A percentile compares a stretch with the other conserved stretches of the same genome.
These are phyloP conservation scores for Globisporangium iwayamae DNA, from an alignment of 352 stramenopile genomes.

Conservation along the genomic window DNA sequence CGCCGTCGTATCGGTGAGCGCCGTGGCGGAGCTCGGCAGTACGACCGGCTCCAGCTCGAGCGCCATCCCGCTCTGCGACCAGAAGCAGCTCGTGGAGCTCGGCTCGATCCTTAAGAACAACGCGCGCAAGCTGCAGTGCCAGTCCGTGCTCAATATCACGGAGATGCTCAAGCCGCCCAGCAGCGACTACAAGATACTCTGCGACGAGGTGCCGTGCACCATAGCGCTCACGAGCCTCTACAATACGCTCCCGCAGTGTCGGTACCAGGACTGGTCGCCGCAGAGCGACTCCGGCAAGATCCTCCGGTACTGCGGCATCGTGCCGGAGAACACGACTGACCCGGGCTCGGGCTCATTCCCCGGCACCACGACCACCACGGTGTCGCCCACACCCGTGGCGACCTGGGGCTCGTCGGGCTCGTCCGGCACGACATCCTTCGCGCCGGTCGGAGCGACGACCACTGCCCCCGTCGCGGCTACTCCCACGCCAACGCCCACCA, in stretches of 20 bases:
- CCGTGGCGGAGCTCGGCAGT: slow-evolving; percentile 17
- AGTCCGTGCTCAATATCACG: slow-evolving; percentile 39
- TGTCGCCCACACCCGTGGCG: slow-evolving; percentile 6
- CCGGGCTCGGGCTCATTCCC: slow-evolving; percentile 11
- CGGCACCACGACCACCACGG: slow-evolving; percentile 10
- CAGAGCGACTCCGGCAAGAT: slow-evolving; percentile 35
- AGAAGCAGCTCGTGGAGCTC: slow-evolving; percentile 35
- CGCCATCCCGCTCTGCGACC: slow-evolving; percentile 44
- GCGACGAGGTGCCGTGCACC: slow-evolving; percentile 39
- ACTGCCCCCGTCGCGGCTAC: slow-evolving; percentile 22
- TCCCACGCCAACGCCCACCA: slow-evolving; percentile 17
- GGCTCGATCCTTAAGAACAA: slow-evolving; percentile 40
- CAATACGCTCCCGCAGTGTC: slow-evolving; percentile 54
- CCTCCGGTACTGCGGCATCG: slow-evolving; percentile 49
- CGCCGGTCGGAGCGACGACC: slow-evolving; percentile 32
- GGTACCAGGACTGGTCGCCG: slow-evolving; percentile 48
- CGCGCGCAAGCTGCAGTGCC: slow-evolving; percentile 48
- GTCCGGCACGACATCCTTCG: slow-evolving; percentile 26
- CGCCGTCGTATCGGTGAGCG: slow-evolving; percentile 11
- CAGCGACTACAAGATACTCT: slow-evolving; percentile 34
- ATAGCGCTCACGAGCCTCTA: slow-evolving; percentile 59
- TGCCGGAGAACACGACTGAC: slow-evolving; percentile 29
- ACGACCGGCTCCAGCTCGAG: slow-evolving; percentile 29
- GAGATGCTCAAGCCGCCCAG: slow-evolving; percentile 40
- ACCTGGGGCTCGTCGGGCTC: slow-evolving; percentile 25